Base-by-base conservation (phyloP, 2,329 filamentous ascomycete genomes). In the Alternaria postmessia region DNA sequence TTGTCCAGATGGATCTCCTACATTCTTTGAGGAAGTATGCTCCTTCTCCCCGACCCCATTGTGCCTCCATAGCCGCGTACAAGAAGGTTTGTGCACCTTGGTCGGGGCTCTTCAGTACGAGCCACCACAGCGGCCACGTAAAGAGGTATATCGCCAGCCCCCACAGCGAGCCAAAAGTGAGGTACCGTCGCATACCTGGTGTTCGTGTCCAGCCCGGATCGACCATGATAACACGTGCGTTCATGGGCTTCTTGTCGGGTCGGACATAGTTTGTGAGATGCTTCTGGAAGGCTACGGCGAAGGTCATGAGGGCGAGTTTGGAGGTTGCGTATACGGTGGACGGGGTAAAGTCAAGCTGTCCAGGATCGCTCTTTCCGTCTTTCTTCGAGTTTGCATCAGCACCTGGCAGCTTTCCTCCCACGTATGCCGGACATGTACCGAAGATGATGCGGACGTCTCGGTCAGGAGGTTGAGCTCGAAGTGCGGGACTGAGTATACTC, bases 401-500 rank as follows among this genome's bases (percentile, higher is more conserved):
- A 11, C 85, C 85, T 20, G 91, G 81, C 8, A 92, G 83, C 14
- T 89, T 89, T 4, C 91, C 91, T 1, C 87, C 88, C 67, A 97
- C 91, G 79, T 99, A 98, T 34, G 92, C 90, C 20, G 92, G 89
- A 77, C 96, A 99, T 0, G 92, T 96, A 1, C 91, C 85, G 66
- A 98, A 88, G 57, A 99, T 85, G 62, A 99, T 86, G 62, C 95
- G 87, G 16, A 99, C 93, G 77, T 99, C 95, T 70, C 95, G 88
- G 77, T 99, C 95, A 56, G 96, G 89, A 2, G 95, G 95, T 79
- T 99, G 95, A 1, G 91, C 93, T 66, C 93, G 88, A 61, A 99
- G 85, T 0, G 95, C 94, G 0, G 95, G 95, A 69, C 91, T 95
- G 36, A 99, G 84, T 30, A 99, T 96, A 66, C 91, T 92, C 44